Evolutionary conservation across 768 basidiomycete genomes (phyloP).

Genomic region (Serpula lacrymans): DNA sequence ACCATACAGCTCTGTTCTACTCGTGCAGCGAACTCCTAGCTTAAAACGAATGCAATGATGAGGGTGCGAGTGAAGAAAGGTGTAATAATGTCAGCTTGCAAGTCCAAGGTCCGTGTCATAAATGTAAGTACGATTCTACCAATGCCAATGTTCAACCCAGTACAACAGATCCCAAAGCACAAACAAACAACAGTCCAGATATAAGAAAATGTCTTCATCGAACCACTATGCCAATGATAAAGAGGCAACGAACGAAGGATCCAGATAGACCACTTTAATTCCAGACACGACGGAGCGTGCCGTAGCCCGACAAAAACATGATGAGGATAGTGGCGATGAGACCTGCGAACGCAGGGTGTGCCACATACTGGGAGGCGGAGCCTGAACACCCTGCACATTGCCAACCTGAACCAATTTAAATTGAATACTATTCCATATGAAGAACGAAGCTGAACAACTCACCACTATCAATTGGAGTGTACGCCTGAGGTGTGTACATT

Average conservation of each 20-base stretch:
- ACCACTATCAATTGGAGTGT: constrained; percentile 52
- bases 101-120: neutral
- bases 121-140: neutral
- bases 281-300: constrained; percentile 28
- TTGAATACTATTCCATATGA: neutral
- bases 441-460: constrained; percentile 6
- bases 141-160: constrained; percentile 6
- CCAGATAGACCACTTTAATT: constrained; percentile 13
- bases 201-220: neutral
- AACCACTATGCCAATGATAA: neutral
- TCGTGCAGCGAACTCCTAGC: too few relatives aligned
- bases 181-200: constrained; percentile 3
- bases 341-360: constrained; percentile 30
- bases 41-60: too few relatives aligned
- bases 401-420: constrained; percentile 21
- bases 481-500: constrained; percentile 56
- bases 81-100: too few relatives aligned
- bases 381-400: constrained; percentile 24
- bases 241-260: neutral
- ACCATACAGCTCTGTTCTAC: too few relatives aligned
- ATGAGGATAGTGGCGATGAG: constrained; percentile 28
- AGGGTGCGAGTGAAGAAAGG: too few relatives aligned
- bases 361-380: constrained; percentile 25
- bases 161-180: neutral
- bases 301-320: constrained; percentile 31